These are phyloP conservation scores for Colletotrichum chrysophilum DNA, from an alignment of 2,329 filamentous ascomycete species.

Conservation along the genomic window DNA sequence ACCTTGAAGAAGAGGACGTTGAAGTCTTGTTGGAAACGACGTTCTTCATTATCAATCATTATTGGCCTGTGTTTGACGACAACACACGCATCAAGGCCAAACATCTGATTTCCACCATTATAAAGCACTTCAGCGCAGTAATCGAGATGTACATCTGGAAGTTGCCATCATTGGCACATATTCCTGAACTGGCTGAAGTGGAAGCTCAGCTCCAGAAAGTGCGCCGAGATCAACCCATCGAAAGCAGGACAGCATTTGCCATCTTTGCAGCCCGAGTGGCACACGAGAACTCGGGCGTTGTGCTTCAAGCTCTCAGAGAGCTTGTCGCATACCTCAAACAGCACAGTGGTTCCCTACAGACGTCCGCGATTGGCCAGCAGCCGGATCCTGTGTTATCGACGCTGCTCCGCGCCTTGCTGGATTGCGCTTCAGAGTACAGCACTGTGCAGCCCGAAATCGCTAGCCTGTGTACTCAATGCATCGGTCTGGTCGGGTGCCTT, in stretches of 20 bases:
- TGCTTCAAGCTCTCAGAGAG: slow-evolving; percentile 81
- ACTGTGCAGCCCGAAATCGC: slow-evolving; percentile 70
- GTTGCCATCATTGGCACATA: slow-evolving; percentile 77
- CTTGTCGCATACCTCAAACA: slow-evolving; percentile 73
- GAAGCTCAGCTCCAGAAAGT: slow-evolving; percentile 69
- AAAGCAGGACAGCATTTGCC: slow-evolving; percentile 46
- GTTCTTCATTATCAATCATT: slow-evolving; percentile 82
- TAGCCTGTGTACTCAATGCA: slow-evolving; percentile 76
- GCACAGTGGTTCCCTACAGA: slow-evolving; percentile 81
- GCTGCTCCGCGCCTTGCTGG: slow-evolving; percentile 79
- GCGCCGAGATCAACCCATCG: slow-evolving; percentile 61
- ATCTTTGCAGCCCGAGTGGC: slow-evolving; percentile 76
- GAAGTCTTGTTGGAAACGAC: slow-evolving; percentile 85
- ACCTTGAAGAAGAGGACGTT: slow-evolving; percentile 80
- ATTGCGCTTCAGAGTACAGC: slow-evolving; percentile 84
- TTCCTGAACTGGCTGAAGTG: slow-evolving; percentile 72
- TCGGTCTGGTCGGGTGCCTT: slow-evolving; percentile 89
- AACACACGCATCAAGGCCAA: slow-evolving; percentile 64
- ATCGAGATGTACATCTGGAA: slow-evolving; percentile 73
- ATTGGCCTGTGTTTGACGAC: slow-evolving; percentile 74
- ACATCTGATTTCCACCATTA: slow-evolving; percentile 67
- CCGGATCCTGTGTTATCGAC: slow-evolving; percentile 76
- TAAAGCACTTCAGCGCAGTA: slow-evolving; percentile 65
- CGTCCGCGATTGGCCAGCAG: slow-evolving; percentile 81
- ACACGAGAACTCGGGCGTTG: slow-evolving; percentile 87